Base-by-base conservation (phyloP, 2,329 filamentous ascomycete genomes). In the Rutstroemia sp. region DNA sequence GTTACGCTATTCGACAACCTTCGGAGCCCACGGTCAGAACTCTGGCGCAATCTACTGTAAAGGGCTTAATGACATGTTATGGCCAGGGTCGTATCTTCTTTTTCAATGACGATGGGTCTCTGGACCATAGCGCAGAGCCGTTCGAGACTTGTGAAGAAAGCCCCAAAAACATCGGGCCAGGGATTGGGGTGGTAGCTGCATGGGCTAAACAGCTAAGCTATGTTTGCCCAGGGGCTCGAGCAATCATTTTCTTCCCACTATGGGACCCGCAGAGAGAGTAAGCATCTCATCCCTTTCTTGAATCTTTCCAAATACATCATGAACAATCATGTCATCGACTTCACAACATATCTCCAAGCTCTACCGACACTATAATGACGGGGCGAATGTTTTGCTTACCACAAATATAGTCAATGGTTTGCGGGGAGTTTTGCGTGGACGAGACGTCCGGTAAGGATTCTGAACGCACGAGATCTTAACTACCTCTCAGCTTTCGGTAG, bases 371-470 rank as follows among this genome's bases (percentile, higher is more conserved):
- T 34, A 27, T 27, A 3, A 34, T 34, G 12, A 34, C 10, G 9
- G 4, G 38, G 34, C 14, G n/a, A 19, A 19, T 2, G 12, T 2
- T n/a, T 17, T 17, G 37, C 52, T 54, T 42, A 54, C 49, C 4
- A 49, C 41, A 30, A 10, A 30, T 10, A 5, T 30, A 54, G 52
- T 41, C 68, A 73, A 12, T 78, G 75, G 73, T 78, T 73, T 56
- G 73, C 76, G 0, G 75, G 73, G 1, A 73, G 73, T 3, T 77
- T 82, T 47, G 68, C 73, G 2, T 79, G 78, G 69, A 78, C 77
- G 0, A 69, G 64, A 4, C 69, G 67, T 1, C 67, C 70, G 1
- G 72, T 69, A 0, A 74, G 75, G 2, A 64, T 72, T 2, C 75
- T 82, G 34, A 71, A 72, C 0, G 55, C 69, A 3, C 70, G 75